Evolutionary conservation across 2,329 filamentous ascomycete species (phyloP).

Genomic region (Arthroderma uncinatum): DNA sequence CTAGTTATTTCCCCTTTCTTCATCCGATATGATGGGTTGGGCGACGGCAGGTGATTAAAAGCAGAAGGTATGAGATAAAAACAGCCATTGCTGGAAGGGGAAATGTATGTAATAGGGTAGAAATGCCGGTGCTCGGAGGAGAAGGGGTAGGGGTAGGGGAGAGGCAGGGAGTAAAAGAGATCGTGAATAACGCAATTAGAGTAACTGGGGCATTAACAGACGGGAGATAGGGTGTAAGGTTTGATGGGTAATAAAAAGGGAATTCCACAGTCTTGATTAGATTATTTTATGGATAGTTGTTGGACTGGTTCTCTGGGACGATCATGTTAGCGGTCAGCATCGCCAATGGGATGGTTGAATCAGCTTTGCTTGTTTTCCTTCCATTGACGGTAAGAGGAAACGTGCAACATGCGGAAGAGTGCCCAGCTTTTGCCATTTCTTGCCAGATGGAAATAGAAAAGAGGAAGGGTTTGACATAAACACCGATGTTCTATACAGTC

Average conservation of each 20-base stretch:
- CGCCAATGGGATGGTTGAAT: conserved; percentile 9
- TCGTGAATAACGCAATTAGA: conserved; percentile 1
- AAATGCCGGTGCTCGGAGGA: not conserved
- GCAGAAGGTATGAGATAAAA: not conserved
- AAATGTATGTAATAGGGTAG: not conserved
- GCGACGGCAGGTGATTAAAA: conserved; percentile 2
- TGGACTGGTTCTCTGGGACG: conserved; percentile 23
- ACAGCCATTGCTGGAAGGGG: not conserved
- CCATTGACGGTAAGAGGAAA: not conserved
- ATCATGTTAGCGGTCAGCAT: conserved; percentile 22
- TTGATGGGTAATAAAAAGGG: not conserved
- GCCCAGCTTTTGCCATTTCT: not conserved
- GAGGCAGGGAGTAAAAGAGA: not conserved
- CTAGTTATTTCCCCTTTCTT: conserved; percentile 3
- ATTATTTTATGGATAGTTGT: conserved; percentile 19
- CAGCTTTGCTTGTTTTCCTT: conserved; percentile 2
- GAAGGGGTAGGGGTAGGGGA: not conserved
- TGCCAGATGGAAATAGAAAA: not conserved
- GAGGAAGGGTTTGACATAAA: not conserved
- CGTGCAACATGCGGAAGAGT: not conserved
- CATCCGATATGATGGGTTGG: not conserved
- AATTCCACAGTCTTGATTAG: conserved; percentile 2
- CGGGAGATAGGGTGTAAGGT: not conserved
- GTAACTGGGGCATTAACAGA: not conserved
- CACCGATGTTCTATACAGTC: not conserved